Evolutionary conservation across 2,329 filamentous ascomycete species (phyloP), one percentile per base, ranked within the genome.

Genomic region (Camillea tinctor): DNA sequence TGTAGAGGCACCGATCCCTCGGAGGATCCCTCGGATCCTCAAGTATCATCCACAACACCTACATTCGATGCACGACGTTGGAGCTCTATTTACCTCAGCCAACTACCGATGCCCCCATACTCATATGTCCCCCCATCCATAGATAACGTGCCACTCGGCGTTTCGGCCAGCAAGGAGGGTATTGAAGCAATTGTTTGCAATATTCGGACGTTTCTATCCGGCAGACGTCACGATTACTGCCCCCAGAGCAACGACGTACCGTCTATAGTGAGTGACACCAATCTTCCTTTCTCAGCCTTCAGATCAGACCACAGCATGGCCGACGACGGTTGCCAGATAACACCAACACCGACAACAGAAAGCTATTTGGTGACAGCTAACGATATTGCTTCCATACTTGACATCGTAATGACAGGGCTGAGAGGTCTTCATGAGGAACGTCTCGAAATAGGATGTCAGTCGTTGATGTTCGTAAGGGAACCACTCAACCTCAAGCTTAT

Each of bases 351-450:
- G 7, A 20, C 54, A 40, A 50, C 57, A 1, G 65, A 68, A 40
- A 61, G 52, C n/a, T 74, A 69, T 58, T 50, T 74, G 3, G 63
- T 74, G 23, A 68, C 65, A 2, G 63, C 68, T 4, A 60, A 63
- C 19, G 65, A 73, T 50, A 70, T 74, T 58, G 63, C 61, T n/a
- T 62, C 60, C 20, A 71, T 74, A n/a, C 53, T 74, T 8, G 70
- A 73, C 36, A 71, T 73, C 23, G 67, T 71, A 6, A 66, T 72
- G 50, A 56, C 62, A 5, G 65, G 70, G 11, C 52, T 74, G n/a
- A 62, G 62, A 20, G 26, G 53, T 11, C 50, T 66, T 20, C 64
- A 65, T 44, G 60, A 67, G n/a, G 58, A 66, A 11, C 44, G 54
- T 15, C 36, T 51, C 3, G 50, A 57, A 0, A 44, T 54, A 1